Base-by-base conservation (phyloP, 106 monocot species). In the Gastrodia elata region DNA sequence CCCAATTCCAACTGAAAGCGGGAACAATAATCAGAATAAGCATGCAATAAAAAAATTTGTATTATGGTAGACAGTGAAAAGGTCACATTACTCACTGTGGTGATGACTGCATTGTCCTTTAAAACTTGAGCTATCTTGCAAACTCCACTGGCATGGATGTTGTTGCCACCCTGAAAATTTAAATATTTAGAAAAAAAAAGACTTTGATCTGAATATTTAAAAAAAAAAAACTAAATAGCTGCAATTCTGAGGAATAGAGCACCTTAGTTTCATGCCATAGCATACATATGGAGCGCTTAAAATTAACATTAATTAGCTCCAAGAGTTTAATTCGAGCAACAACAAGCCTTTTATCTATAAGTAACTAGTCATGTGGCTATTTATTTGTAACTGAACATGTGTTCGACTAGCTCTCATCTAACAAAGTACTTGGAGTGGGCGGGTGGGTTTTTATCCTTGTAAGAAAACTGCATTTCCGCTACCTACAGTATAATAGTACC, bases 31-130 rank as follows among this genome's bases (percentile, higher is more conserved):
- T 52, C 33, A 39, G 1, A 57, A 38, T 75, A 68, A 28, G 42
- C 32, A 74, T 75, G 24, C 73, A 73, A 64, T 28, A 52, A 30
- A n/a, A 34, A 69, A 69, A 26, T 20, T 69, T 26, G 13, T 11
- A 69, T 16, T n/a, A n/a, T 22, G n/a, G n/a, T 22, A 46, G 80
- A 71, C 46, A 1, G 35, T 2, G 26, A 58, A 9, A 64, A 32
- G 69, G 57, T 18, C 68, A 55, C 22, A 74, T 39, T 41, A 76
- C 93, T 89, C 72, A 99, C 98, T 58, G 93, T 93, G 49, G 88
- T 91, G 65, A 99, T 44, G 73, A 89, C 74, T 52, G 93, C 88
- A 73, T 99, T 99, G 74, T 99, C 93, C 74, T 93, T 99, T 49
- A 93, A 71, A 55, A 89, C 87, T 39, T 79, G 81, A 61, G 98